These are phyloP conservation scores for Komagataella pastoris DNA, from an alignment of 805 yeast genomes.

Conservation along the genomic window DNA sequence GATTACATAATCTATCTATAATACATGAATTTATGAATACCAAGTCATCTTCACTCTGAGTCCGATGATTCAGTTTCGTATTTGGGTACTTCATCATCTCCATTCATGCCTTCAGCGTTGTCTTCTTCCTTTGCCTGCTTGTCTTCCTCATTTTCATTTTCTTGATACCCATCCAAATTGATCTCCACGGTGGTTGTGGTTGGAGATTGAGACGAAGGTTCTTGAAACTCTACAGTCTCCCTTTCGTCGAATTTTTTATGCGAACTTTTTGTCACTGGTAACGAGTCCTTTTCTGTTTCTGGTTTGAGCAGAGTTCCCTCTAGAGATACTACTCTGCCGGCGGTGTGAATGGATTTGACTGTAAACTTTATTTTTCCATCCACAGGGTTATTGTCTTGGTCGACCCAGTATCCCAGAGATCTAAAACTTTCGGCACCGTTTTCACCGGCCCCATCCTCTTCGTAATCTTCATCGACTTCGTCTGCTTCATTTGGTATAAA, in stretches of 20 bases:
- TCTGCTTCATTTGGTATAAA: constrained; percentile 74
- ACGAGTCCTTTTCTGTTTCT: constrained; percentile 38
- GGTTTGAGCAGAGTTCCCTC: constrained; percentile 75
- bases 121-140: background rate
- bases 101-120: background rate
- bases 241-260: constrained; percentile 29
- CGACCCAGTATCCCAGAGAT: constrained; percentile 82
- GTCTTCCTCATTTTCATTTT: background rate
- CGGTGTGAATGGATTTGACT: constrained; percentile 56
- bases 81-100: background rate
- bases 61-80: background rate
- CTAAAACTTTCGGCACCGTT: constrained; percentile 16
- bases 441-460: background rate
- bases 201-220: constrained; percentile 1
- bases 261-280: constrained; percentile 27
- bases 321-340: constrained; percentile 73
- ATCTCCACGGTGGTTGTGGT: constrained; percentile 6
- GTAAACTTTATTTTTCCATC: constrained; percentile 77
- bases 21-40: background rate
- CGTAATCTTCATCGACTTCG: constrained; percentile 19
- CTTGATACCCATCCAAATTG: background rate
- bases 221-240: constrained; percentile 4
- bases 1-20: background rate
- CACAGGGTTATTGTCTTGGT: constrained; percentile 55
- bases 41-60: background rate